Conservation (phyloP, 495 filamentous ascomycete species). For the Trichoderma virens region DNA sequence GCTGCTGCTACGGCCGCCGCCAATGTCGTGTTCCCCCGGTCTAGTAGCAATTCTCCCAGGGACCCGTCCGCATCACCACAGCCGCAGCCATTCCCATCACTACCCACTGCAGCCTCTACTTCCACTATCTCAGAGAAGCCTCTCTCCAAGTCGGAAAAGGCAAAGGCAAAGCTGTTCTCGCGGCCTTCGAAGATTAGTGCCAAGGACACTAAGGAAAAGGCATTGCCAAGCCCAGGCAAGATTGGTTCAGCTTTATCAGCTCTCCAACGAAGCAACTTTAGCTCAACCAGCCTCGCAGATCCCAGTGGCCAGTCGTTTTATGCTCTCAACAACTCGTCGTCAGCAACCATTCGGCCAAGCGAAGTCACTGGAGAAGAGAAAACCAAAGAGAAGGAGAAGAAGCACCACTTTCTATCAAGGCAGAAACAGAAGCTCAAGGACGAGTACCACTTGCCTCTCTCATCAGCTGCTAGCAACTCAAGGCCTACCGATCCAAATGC, state of each 20-base stretch:
- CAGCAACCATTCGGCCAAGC: constrained; percentile 59
- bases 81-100: not conserved
- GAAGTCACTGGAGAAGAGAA: constrained; percentile 32
- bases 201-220: constrained; percentile 61
- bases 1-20: constrained; percentile 74
- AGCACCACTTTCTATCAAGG: constrained; percentile 78
- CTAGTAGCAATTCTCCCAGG: constrained; percentile 43
- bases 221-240: constrained; percentile 76
- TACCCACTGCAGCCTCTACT: constrained; percentile 20
- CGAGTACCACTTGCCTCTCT: constrained; percentile 74
- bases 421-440: constrained; percentile 83
- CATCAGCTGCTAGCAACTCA: constrained; percentile 86
- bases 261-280: constrained; percentile 62
- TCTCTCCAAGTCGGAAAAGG: constrained; percentile 59
- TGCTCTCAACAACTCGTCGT: constrained; percentile 72
- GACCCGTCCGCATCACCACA: constrained; percentile 7
- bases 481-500: constrained; percentile 76
- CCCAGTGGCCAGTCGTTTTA: constrained; percentile 68
- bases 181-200: constrained; percentile 78
- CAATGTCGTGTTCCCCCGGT: constrained; percentile 75
- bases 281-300: constrained; percentile 69
- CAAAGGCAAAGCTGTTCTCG: constrained; percentile 87
- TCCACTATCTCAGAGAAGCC: constrained; percentile 54
- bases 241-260: constrained; percentile 52
- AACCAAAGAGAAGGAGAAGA: constrained; percentile 55